Percentiles rank a stretch among this genome's conserved stretches.
phyloP scores from a whole-genome alignment of 129 eudicot genomes.

The Ambrosia artemisiifolia region DNA sequence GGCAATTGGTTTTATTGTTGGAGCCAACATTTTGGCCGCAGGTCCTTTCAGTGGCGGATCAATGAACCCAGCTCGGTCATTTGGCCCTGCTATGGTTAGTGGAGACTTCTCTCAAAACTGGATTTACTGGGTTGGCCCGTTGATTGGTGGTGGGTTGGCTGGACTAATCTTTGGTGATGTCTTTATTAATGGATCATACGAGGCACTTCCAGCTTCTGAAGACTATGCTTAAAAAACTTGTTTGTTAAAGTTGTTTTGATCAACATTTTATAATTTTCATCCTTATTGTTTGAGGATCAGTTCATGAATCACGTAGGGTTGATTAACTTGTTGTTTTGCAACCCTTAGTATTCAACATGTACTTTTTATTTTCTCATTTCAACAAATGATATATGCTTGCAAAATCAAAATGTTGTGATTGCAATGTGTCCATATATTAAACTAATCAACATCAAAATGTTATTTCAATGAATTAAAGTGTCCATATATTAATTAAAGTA shows the following conservation, averaged over 20 bases:
- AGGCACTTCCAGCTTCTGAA: constrained; percentile 33
- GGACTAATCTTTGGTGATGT: constrained; percentile 46
- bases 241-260: neutral
- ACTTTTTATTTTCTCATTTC: neutral
- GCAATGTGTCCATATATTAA: neutral
- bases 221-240: constrained; percentile 31
- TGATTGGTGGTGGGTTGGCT: constrained; percentile 65
- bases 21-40: constrained; percentile 75
- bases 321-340: neutral
- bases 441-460: neutral
- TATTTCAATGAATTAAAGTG: too few relatives aligned
- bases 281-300: constrained; percentile 17
- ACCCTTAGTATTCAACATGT: neutral
- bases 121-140: constrained; percentile 77
- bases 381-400: constrained; percentile 3
- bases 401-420: constrained; percentile 16
- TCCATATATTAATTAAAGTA: too few relatives aligned
- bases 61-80: constrained; percentile 77
- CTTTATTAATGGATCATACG: constrained; percentile 53
- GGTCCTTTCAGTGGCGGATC: constrained; percentile 76
- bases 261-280: constrained; percentile 11
- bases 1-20: constrained; percentile 63
- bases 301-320: neutral
- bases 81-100: constrained; percentile 68
- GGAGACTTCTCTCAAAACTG: constrained; percentile 48